A percentile compares a stretch with the other conserved stretches of the same genome.
phyloP scores from a whole-genome alignment of 148 eudicot genomes.

The Suaeda aralocaspica region DNA sequence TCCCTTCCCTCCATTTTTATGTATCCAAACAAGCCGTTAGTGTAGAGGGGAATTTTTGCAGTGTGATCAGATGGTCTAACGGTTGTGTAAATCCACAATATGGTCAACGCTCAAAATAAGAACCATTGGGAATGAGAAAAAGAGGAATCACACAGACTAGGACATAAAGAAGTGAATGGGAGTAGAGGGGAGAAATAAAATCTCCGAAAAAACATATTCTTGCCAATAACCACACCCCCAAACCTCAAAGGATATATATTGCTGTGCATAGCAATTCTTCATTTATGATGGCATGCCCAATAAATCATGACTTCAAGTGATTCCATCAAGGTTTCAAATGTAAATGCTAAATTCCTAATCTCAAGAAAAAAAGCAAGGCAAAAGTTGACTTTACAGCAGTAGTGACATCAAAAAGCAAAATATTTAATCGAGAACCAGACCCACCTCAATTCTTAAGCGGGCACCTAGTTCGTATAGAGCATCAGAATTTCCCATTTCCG shows the following conservation, averaged over 20 bases:
- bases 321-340: not conserved
- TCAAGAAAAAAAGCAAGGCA: not conserved
- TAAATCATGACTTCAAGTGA: not conserved
- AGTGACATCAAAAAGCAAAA: constrained; percentile 5
- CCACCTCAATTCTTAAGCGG: constrained; percentile 75
- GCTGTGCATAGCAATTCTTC: not conserved
- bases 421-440: not conserved
- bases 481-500: constrained; percentile 89
- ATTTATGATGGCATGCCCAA: not conserved
- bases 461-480: constrained; percentile 78
- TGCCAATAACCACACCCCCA: not conserved
- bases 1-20: too few relatives aligned
- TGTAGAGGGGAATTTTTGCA: too few relatives aligned
- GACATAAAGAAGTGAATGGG: not conserved
- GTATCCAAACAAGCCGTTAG: too few relatives aligned
- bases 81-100: not conserved
- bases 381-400: not conserved
- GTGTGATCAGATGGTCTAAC: constrained; percentile 1
- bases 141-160: not conserved
- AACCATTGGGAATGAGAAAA: not conserved
- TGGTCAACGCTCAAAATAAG: not conserved
- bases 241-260: not conserved
- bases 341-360: not conserved
- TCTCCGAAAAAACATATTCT: not conserved
- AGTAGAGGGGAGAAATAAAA: not conserved